phyloP scores from a whole-genome alignment of 495 filamentous ascomycete genomes.

The Evansstolkia leycettana region DNA sequence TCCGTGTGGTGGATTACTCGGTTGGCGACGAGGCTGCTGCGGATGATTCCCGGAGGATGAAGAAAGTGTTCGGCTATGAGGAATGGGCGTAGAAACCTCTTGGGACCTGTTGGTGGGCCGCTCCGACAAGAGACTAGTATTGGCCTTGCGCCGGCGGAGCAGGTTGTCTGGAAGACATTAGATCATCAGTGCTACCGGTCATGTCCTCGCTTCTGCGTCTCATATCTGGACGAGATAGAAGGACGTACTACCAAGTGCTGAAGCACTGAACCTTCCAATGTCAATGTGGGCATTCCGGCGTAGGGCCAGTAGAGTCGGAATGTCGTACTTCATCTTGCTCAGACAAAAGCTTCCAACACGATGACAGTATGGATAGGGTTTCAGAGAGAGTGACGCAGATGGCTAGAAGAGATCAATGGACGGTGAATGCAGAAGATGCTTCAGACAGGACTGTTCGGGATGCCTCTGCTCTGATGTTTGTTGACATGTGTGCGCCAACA shows the following conservation, averaged over 20 bases:
- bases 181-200: neutral
- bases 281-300: slow-evolving; percentile 17
- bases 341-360: neutral
- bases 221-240: neutral
- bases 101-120: slow-evolving; percentile 10
- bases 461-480: too few species aligned
- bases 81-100: slow-evolving; percentile 6
- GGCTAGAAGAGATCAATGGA: neutral
- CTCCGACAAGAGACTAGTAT: slow-evolving; percentile 9
- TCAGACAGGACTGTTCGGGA: too few species aligned
- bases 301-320: slow-evolving; percentile 25
- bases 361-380: too few species aligned
- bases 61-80: slow-evolving; percentile 3
- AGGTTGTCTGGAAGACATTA: slow-evolving; percentile 12
- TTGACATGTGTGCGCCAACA: too few species aligned
- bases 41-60: slow-evolving; percentile 3
- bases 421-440: neutral
- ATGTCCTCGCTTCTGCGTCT: neutral
- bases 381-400: neutral
- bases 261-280: slow-evolving; percentile 17
- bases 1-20: slow-evolving; percentile 13
- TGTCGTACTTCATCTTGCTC: slow-evolving; percentile 24
- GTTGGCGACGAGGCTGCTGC: slow-evolving; percentile 9
- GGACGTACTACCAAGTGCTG: slow-evolving; percentile 15
- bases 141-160: slow-evolving; percentile 9